These are phyloP conservation scores for Marasmius sp. DNA, from an alignment of 1,284 basidiomycete genomes.

Conservation along the genomic window DNA sequence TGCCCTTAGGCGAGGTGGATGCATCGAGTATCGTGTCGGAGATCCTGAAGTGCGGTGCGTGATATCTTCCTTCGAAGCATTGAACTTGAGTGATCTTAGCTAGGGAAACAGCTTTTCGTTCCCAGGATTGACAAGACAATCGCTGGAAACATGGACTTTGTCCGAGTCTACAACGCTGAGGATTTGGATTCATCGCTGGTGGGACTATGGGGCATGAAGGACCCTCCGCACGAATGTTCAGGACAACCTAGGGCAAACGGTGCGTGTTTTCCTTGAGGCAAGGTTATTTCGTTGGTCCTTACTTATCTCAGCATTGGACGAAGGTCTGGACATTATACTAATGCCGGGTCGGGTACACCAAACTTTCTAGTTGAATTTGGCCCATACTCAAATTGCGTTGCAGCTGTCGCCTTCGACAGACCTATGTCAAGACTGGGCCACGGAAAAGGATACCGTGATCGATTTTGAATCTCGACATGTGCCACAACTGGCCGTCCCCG, in stretches of 20 bases:
- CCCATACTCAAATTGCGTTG: slow-evolving; percentile 6
- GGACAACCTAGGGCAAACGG: slow-evolving; percentile 48
- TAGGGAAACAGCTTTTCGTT: slow-evolving; percentile 72
- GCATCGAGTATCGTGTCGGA: slow-evolving; percentile 57
- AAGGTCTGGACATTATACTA: slow-evolving; percentile 62
- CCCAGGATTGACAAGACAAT: slow-evolving; percentile 58
- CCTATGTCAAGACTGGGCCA: slow-evolving; percentile 72
- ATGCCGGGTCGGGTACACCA: slow-evolving; percentile 66
- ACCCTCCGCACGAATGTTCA: slow-evolving; percentile 52
- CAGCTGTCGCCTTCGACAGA: slow-evolving; percentile 76
- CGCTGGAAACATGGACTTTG: slow-evolving; percentile 61
- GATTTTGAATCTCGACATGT: slow-evolving; percentile 64
- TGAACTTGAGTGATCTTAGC: too few species aligned
- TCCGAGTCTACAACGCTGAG: slow-evolving; percentile 55
- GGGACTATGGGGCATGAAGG: slow-evolving; percentile 74
- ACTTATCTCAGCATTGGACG: slow-evolving; percentile 41
- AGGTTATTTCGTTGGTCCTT: neutral
- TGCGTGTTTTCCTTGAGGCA: slow-evolving; percentile 31
- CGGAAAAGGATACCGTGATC: slow-evolving; percentile 82
- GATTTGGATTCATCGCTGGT: slow-evolving; percentile 58
- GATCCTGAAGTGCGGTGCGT: too few species aligned
- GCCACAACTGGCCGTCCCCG: slow-evolving; percentile 34
- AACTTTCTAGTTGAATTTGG: neutral
- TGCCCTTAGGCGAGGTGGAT: slow-evolving; percentile 70
- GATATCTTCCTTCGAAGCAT: too few species aligned